A percentile compares a stretch with the other conserved stretches of the same genome.
Evolutionary conservation across 305 asterid species (phyloP).

Genomic region (Galium porrigens): DNA sequence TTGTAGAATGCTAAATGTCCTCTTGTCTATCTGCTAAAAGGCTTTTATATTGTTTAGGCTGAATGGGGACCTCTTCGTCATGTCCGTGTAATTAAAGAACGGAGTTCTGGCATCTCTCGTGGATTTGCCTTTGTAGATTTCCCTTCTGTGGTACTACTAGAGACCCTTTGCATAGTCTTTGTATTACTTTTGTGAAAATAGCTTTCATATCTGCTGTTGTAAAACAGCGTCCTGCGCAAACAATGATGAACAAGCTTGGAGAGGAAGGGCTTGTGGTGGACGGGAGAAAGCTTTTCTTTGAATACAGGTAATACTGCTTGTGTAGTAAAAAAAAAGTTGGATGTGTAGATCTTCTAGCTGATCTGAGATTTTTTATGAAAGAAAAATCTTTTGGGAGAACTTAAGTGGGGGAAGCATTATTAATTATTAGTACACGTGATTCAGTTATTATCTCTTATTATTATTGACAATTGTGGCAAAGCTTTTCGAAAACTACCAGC

Average conservation of each 20-base stretch:
- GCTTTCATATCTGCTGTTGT: conserved; percentile 14
- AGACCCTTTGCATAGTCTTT: conserved; percentile 15
- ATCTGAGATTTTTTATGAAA: neutral
- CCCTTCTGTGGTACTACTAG: conserved; percentile 62
- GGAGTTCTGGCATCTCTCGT: conserved; percentile 79
- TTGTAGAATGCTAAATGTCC: neutral
- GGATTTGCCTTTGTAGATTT: conserved; percentile 98
- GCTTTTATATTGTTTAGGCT: conserved; percentile 33
- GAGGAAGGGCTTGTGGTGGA: conserved; percentile 82
- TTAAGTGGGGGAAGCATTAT: neutral
- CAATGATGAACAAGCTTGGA: conserved; percentile 84
- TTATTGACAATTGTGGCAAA: too few species aligned
- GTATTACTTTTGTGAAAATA: conserved; percentile 6
- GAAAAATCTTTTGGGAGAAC: neutral
- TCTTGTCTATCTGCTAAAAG: neutral
- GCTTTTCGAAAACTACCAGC: neutral
- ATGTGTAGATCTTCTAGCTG: neutral
- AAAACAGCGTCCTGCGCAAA: conserved; percentile 70
- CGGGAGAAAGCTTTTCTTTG: conserved; percentile 81
- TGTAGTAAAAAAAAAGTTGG: neutral
- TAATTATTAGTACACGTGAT: neutral
- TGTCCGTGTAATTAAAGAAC: conserved; percentile 90
- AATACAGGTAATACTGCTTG: conserved; percentile 54
- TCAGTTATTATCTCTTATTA: neutral
- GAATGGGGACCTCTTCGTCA: conserved; percentile 99